Conservation (phyloP, 2,329 filamentous ascomycete species). For the Nemania sp. region DNA sequence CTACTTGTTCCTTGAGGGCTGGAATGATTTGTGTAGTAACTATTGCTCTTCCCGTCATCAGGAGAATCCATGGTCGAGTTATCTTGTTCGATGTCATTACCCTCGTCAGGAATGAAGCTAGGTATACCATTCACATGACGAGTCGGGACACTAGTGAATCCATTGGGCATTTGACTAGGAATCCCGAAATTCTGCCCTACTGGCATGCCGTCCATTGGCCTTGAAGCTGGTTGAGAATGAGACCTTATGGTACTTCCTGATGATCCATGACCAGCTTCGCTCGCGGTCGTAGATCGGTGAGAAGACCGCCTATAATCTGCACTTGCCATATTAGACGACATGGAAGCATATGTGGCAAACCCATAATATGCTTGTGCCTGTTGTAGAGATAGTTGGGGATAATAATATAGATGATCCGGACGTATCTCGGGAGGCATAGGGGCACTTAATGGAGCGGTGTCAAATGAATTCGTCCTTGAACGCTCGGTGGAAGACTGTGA, state of each 20-base stretch:
- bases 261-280: constrained; percentile 60
- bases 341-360: constrained; percentile 68
- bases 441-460: constrained; percentile 70
- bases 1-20: constrained; percentile 47
- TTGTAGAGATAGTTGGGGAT: constrained; percentile 59
- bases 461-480: constrained; percentile 72
- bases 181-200: constrained; percentile 48
- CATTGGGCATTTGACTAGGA: constrained; percentile 53
- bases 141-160: constrained; percentile 52
- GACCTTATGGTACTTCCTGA: constrained; percentile 70
- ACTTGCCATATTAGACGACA: constrained; percentile 60
- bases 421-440: constrained; percentile 68
- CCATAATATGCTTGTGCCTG: constrained; percentile 59
- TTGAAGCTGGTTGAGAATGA: constrained; percentile 74
- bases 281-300: constrained; percentile 65
- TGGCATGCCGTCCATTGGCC: constrained; percentile 54
- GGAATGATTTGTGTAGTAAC: constrained; percentile 54
- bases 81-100: constrained; percentile 59
- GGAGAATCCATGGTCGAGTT: constrained; percentile 59
- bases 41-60: constrained; percentile 60
- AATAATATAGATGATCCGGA: constrained; percentile 68
- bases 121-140: constrained; percentile 64
- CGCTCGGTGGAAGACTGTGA: constrained; percentile 59
- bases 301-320: constrained; percentile 69
- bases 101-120: constrained; percentile 68